Evolutionary conservation across 2,329 filamentous ascomycete species (phyloP), one percentile per base, ranked within the genome.

Genomic region (Leptographium procerum): DNA sequence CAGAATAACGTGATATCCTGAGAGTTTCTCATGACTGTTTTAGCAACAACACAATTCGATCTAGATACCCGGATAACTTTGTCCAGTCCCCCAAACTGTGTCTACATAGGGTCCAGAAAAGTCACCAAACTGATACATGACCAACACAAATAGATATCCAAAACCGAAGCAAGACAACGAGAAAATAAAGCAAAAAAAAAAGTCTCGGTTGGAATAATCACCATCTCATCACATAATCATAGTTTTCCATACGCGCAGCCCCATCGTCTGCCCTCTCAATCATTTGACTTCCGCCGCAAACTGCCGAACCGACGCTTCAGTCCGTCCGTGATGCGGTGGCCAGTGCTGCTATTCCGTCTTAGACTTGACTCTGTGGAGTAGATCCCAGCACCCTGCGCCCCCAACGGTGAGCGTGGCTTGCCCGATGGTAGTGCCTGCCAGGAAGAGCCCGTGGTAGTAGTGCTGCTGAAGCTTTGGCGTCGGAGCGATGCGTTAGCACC

Each of bases 291-390:
- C 57, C 72, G 71, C 52, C 77, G 73, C 56, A 84, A 65, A 64
- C 77, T 81, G 29, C 79, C 80, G 56, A 83, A 74, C 19, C 79
- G 74, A 48, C 74, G 71, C 71, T 77, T 82, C 48, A 84, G 64
- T 2, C 78, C 79, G 31, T 81, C 76, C 14, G 75, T 70, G 9
- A 82, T 56, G 33, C 70, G 69, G 59, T 74, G 74, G 33, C 77
- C 73, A 0, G 74, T 74, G 0, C 72, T 75, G 64, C 72, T 70
- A 55, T 71, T 72, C 36, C 76, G 70, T 19, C 66, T 66, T 10
- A 75, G 57, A 4, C 68, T 68, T 29, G 63, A 61, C 29, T 62
- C 63, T 52, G 64, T 65, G 9, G 65, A 53, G 16, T 14, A n/a
- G 36, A 61, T 34, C 64, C 62, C 43, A 57, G 7, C 29, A 19